phyloP scores from a whole-genome alignment of 306 rosid species.

The Dalbergia oliveri region DNA sequence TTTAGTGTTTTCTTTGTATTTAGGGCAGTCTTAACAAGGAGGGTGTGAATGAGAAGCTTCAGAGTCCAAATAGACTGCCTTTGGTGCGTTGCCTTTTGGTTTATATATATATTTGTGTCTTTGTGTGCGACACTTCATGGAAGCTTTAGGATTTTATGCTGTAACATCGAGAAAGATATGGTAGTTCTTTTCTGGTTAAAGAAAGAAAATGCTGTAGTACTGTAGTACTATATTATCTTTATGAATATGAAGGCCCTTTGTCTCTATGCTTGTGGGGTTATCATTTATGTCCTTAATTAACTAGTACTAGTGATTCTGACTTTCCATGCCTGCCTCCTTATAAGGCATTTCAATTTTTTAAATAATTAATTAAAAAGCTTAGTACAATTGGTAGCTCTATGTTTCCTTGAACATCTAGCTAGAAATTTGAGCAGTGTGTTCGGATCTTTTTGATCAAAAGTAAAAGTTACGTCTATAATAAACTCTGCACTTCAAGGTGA shows the following conservation, averaged over 20 bases:
- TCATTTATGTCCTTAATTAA: constrained; percentile 25
- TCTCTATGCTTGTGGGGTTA: constrained; percentile 39
- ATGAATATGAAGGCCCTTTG: constrained; percentile 22
- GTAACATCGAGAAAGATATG: constrained; percentile 76
- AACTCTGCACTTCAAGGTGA: too few relatives aligned
- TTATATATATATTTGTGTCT: constrained; percentile 50
- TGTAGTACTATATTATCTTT: constrained; percentile 26
- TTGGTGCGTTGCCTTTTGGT: constrained; percentile 48
- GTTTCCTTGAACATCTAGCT: too few relatives aligned
- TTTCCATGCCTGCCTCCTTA: neutral
- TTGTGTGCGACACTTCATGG: constrained; percentile 55
- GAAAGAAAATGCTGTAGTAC: constrained; percentile 32
- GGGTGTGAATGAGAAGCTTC: constrained; percentile 55
- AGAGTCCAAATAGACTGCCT: constrained; percentile 56
- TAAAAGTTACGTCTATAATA: too few relatives aligned
- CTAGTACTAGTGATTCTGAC: neutral
- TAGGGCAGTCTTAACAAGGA: constrained; percentile 40
- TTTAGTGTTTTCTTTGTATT: constrained; percentile 27
- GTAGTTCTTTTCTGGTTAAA: constrained; percentile 44
- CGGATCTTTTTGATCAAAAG: too few relatives aligned
- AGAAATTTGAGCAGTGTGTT: too few relatives aligned
- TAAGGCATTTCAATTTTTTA: neutral
- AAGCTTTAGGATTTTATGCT: constrained; percentile 66
- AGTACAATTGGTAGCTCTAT: too few relatives aligned
- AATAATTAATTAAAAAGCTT: neutral